A percentile compares a stretch with the other conserved stretches of the same genome.
phyloP scores from a whole-genome alignment of 1,284 basidiomycete genomes.

The Trichosporon asahii region DNA sequence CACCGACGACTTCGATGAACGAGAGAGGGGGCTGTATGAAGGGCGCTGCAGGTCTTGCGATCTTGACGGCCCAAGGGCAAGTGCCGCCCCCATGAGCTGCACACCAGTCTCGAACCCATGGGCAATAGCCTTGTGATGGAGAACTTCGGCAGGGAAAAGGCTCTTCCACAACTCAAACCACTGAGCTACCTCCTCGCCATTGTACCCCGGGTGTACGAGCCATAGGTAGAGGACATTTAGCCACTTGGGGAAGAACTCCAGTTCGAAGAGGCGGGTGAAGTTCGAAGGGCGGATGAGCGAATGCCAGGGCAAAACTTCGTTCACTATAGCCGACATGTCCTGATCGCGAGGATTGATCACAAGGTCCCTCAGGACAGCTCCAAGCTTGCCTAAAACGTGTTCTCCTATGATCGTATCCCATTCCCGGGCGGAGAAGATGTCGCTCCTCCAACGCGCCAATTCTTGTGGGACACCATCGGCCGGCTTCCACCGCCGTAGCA shows the following conservation, averaged over 20 bases:
- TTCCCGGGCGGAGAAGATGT: conserved; percentile 72
- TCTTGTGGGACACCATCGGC: conserved; percentile 71
- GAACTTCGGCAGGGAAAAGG: conserved; percentile 67
- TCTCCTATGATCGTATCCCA: conserved; percentile 91
- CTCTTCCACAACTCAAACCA: conserved; percentile 89
- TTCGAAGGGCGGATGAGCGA: conserved; percentile 69
- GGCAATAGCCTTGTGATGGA: conserved; percentile 62
- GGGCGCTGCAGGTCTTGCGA: conserved; percentile 65
- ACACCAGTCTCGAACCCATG: conserved; percentile 79
- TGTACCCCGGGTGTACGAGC: conserved; percentile 78
- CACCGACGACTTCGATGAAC: neutral
- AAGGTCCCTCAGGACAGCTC: conserved; percentile 74
- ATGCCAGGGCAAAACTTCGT: conserved; percentile 74
- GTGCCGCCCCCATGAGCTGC: conserved; percentile 87
- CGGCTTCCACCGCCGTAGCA: conserved; percentile 74
- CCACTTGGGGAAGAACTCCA: conserved; percentile 96
- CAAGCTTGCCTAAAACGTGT: conserved; percentile 84
- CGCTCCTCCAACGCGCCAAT: conserved; percentile 67
- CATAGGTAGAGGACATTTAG: conserved; percentile 84
- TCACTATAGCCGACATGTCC: conserved; percentile 70
- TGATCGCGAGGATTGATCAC: conserved; percentile 83
- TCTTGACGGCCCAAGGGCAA: conserved; percentile 74
- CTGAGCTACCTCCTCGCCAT: conserved; percentile 81
- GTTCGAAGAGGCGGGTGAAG: conserved; percentile 74
- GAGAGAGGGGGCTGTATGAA: conserved; percentile 46